Percentiles rank a stretch among this genome's conserved stretches.
Conservation (phyloP, 208 protist species). For the Leishmania martiniquensis region DNA sequence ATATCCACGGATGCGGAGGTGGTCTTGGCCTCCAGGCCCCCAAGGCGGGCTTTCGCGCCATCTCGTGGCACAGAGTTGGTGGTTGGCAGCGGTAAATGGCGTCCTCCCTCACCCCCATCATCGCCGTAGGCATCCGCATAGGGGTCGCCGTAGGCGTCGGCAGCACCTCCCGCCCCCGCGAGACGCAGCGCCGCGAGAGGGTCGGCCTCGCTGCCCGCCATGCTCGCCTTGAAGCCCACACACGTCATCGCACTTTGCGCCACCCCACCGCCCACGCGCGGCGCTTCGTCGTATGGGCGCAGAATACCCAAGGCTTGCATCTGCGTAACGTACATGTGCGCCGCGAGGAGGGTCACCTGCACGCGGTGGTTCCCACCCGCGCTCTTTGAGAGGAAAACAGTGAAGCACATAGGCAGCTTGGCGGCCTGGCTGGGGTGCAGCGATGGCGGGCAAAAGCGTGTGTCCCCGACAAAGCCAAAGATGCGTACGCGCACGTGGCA, state of each 20-base stretch:
- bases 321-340: slow-evolving; percentile 59
- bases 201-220: slow-evolving; percentile 5
- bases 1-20: slow-evolving; percentile 7
- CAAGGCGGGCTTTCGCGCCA: not conserved
- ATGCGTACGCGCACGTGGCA: slow-evolving; percentile 47
- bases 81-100: not conserved
- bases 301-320: slow-evolving; percentile 48
- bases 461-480: slow-evolving; percentile 71
- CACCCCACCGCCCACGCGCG: not conserved
- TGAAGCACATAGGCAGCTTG: slow-evolving; percentile 41
- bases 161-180: not conserved
- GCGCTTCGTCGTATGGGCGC: slow-evolving; percentile 1
- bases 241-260: not conserved
- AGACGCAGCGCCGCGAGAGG: slow-evolving; percentile 20
- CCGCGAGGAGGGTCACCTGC: slow-evolving; percentile 50
- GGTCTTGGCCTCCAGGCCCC: not conserved
- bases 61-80: not conserved
- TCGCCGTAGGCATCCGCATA: slow-evolving; percentile 23
- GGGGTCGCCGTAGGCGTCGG: slow-evolving; percentile 25
- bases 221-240: not conserved
- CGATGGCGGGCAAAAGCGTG: slow-evolving; percentile 44
- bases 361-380: slow-evolving; percentile 62
- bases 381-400: slow-evolving; percentile 57
- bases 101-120: not conserved
- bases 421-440: slow-evolving; percentile 31